Conservation (phyloP, 306 rosid genomes). For the Medicago arabica region DNA sequence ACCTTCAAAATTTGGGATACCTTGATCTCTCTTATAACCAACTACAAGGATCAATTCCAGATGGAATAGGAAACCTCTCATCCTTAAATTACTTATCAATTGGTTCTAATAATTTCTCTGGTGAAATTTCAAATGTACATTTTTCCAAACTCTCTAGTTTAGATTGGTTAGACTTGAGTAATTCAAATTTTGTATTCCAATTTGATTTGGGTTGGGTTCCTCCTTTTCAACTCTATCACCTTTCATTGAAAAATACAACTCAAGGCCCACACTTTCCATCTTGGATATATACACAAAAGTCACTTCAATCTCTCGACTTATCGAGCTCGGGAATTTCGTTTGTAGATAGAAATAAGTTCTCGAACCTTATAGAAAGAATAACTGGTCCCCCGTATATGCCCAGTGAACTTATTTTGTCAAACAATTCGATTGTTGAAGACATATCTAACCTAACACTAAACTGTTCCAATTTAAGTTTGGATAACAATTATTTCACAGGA, state of each 20-base stretch:
- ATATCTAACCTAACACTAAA: neutral
- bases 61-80: constrained; percentile 14
- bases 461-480: too few species aligned
- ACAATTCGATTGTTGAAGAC: neutral
- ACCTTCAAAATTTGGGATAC: neutral
- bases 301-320: neutral
- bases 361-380: neutral
- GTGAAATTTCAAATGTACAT: neutral
- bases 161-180: neutral
- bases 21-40: neutral
- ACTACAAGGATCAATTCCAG: neutral
- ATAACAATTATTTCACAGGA: constrained; percentile 13
- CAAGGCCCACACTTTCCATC: neutral
- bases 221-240: neutral
- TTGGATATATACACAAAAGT: constrained; percentile 32
- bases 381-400: too few species aligned
- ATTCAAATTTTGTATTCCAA: neutral
- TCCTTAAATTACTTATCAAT: neutral
- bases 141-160: constrained; percentile 12
- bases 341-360: neutral
- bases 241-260: neutral
- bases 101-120: neutral
- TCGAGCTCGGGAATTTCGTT: constrained; percentile 4
- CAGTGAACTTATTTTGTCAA: neutral
- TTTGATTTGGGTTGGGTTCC: neutral